phyloP scores from a whole-genome alignment of 1,139 yeast species.

The Candida sanyaensis region DNA sequence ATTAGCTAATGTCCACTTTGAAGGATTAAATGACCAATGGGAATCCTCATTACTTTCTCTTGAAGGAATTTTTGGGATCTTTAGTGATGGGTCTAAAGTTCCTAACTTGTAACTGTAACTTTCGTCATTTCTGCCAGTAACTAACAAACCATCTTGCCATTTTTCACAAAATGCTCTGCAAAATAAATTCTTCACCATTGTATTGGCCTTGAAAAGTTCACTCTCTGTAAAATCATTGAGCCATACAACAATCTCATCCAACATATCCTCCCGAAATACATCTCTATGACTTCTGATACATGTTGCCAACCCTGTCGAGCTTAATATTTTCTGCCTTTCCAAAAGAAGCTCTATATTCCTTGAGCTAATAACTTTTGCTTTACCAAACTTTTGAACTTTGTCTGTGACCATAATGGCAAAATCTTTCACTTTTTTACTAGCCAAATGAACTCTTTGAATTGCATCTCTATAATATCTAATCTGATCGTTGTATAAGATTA shows the following conservation, averaged over 20 bases:
- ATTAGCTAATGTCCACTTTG: slow-evolving; percentile 44
- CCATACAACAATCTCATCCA: slow-evolving; percentile 70
- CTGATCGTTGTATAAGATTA: slow-evolving; percentile 78
- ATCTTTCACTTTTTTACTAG: slow-evolving; percentile 64
- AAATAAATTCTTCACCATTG: slow-evolving; percentile 50
- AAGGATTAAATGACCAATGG: slow-evolving; percentile 41
- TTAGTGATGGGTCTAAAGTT: slow-evolving; percentile 28
- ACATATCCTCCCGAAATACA: slow-evolving; percentile 79
- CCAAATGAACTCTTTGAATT: slow-evolving; percentile 59
- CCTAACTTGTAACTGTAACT: slow-evolving; percentile 31
- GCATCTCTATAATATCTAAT: slow-evolving; percentile 76
- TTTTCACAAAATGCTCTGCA: slow-evolving; percentile 52
- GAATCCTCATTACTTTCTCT: slow-evolving; percentile 10
- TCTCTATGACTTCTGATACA: slow-evolving; percentile 71
- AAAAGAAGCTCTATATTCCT: slow-evolving; percentile 50
- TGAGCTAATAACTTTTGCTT: slow-evolving; percentile 68
- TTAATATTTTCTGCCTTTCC: slow-evolving; percentile 53
- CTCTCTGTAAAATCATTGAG: slow-evolving; percentile 59
- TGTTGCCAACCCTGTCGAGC: slow-evolving; percentile 64
- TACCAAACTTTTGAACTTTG: slow-evolving; percentile 63
- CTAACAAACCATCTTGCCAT: slow-evolving; percentile 57
- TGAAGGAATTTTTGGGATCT: slow-evolving; percentile 35
- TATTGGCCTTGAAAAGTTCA: slow-evolving; percentile 53
- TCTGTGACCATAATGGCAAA: slow-evolving; percentile 77
- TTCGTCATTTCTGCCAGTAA: slow-evolving; percentile 11